Conservation (phyloP, 345 rosid species). For the Triadica sebifera region DNA sequence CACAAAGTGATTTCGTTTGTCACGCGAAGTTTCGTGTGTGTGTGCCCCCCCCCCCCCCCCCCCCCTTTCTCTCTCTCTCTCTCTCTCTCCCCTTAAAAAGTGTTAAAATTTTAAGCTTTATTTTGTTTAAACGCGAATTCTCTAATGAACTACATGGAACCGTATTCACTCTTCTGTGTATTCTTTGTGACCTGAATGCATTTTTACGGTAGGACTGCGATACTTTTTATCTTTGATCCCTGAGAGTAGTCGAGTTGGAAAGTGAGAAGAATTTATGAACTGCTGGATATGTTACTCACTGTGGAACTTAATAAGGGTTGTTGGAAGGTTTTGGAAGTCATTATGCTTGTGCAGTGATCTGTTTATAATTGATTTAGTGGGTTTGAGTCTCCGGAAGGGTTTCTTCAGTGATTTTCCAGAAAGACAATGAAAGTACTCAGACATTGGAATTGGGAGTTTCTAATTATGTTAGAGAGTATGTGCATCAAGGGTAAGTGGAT, state of each 20-base stretch:
- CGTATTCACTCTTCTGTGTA: no score
- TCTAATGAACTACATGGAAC: not conserved
- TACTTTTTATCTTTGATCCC: not conserved
- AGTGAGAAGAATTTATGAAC: not conserved
- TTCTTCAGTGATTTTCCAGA: not conserved
- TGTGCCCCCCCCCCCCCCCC: no score
- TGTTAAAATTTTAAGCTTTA: not conserved
- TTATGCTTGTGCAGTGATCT: not conserved
- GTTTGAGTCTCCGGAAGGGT: not conserved
- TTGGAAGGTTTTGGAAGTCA: not conserved
- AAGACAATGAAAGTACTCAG: not conserved
- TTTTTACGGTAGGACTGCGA: not conserved
- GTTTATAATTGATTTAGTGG: not conserved
- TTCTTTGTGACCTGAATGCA: not conserved
- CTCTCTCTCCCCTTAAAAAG: not conserved
- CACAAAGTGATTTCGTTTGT: not conserved
- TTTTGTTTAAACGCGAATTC: not conserved
- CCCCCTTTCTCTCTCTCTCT: not conserved
- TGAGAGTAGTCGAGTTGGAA: not conserved
- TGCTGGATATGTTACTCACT: not conserved
- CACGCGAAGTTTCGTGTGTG: not conserved
- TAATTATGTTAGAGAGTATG: not conserved
- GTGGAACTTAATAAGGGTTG: no score
- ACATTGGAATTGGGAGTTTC: not conserved
- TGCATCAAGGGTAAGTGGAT: not conserved